Evolutionary conservation across 805 yeast genomes (phyloP), one percentile per base, ranked within the genome.

Genomic region (Candida multigemmis): DNA sequence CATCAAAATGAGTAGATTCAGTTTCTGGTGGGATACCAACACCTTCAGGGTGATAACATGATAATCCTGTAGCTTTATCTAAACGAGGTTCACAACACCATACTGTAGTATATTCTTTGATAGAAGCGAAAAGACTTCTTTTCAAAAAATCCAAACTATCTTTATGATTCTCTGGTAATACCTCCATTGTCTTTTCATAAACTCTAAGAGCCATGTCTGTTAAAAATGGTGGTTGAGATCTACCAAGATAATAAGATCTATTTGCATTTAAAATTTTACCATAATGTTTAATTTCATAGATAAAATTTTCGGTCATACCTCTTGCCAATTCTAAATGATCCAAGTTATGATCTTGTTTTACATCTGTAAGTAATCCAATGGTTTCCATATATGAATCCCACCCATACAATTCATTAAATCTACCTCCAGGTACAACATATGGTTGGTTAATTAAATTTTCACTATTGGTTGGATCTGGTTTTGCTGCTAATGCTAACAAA

Each of bases 351-450:
- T 37, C 34, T 1, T 43, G 37, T 1, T 53, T 47, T 1, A 51
- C 63, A 44, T 81, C 80, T 15, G 71, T 67, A 14, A 91, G 50
- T 22, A 91, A 62, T 1, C 97, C 98, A 14, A 86, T 53, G 0
- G 91, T 72, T 47, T 79, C 86, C 79, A 91, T 82, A 47, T 91
- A 89, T 2, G 96, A 85, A 51, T 89, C 98, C 98, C 98, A 89
- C 10, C 97, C 98, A 46, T 91, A 89, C 32, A 86, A 68, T 56
- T 89, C 98, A 56, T 91, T 91, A 56, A 89, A 89, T 37, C 98
- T 65, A 13, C 98, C 97, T 11, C 98, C 98, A 1, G 98, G 98
- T 14, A 89, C 97, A 11, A 84, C 81, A 51, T 89, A 89, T 1
- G 94, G 95, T 43, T 69, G 75, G 12, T 86, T 84, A 21, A 68